A percentile compares a stretch with the other conserved stretches of the same genome.
phyloP scores from a whole-genome alignment of 23 red algal species.

The Gracilaria vermiculophylla region DNA sequence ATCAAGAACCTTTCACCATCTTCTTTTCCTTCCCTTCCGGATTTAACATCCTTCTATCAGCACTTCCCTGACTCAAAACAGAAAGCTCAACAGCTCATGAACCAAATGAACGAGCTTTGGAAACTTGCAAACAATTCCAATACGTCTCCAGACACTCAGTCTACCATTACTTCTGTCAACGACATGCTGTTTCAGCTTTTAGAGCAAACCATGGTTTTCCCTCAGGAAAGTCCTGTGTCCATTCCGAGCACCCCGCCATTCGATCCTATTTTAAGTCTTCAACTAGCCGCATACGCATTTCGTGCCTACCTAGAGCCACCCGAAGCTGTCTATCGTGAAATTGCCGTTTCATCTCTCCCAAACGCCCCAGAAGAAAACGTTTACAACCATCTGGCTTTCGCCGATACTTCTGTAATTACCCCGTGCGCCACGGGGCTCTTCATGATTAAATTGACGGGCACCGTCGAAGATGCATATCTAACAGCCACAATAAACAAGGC shows the following conservation, averaged over 20 bases:
- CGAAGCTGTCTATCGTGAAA: slow-evolving; percentile 30
- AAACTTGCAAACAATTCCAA: background rate
- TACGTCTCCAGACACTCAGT: background rate
- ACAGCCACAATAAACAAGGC: slow-evolving; percentile 2
- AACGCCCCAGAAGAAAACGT: background rate
- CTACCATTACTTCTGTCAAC: background rate
- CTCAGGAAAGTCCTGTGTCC: background rate
- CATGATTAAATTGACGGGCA: background rate
- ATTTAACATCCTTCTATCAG: background rate
- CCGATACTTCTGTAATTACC: slow-evolving; percentile 20
- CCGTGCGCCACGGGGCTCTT: slow-evolving; percentile 36
- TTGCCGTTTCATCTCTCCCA: background rate
- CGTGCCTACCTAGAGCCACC: slow-evolving; percentile 53
- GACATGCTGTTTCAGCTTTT: slow-evolving; percentile 8
- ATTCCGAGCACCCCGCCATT: slow-evolving; percentile 9
- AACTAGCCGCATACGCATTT: slow-evolving; percentile 50
- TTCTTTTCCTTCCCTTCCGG: background rate
- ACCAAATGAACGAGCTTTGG: background rate
- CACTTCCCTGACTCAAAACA: background rate
- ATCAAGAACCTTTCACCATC: background rate
- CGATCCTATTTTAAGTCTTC: slow-evolving; percentile 45
- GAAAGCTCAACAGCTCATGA: background rate
- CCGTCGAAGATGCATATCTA: background rate
- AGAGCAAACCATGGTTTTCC: background rate
- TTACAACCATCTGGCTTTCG: slow-evolving; percentile 30